A percentile compares a stretch with the other conserved stretches of the same genome.
Evolutionary conservation across 2,329 filamentous ascomycete genomes (phyloP).

Genomic region (Aspergillus melleus): DNA sequence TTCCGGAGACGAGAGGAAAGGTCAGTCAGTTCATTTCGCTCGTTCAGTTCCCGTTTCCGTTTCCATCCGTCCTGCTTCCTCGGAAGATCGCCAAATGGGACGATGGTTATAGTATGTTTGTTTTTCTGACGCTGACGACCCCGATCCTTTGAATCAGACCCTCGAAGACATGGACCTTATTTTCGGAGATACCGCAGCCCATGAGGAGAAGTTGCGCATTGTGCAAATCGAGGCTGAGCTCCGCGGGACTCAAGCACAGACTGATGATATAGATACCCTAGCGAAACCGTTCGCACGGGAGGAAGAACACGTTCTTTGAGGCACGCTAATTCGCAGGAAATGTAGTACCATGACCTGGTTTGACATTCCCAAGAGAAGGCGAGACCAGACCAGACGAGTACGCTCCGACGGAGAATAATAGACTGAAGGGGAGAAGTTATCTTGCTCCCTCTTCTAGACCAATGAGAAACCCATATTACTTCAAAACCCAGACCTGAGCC

Average conservation of each 20-base stretch:
- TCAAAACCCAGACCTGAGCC: background rate
- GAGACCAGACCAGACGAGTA: background rate
- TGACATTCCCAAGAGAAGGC: background rate
- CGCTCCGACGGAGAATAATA: background rate
- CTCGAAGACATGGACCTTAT: slow-evolving; percentile 59
- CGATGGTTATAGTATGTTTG: too few species aligned
- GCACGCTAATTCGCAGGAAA: background rate
- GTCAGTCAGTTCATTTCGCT: slow-evolving; percentile 15
- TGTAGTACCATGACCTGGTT: background rate
- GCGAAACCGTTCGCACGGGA: slow-evolving; percentile 25
- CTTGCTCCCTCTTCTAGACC: background rate
- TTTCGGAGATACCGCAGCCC: slow-evolving; percentile 41
- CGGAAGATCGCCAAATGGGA: too few species aligned
- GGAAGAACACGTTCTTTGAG: slow-evolving; percentile 17
- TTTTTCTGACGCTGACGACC: too few species aligned
- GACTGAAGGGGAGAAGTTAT: background rate
- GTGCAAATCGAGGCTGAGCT: slow-evolving; percentile 40
- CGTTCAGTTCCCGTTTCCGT: too few species aligned
- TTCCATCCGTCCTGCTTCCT: too few species aligned
- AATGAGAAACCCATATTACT: background rate
- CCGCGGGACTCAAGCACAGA: slow-evolving; percentile 25
- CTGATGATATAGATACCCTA: slow-evolving; percentile 19
- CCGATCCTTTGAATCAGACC: slow-evolving; percentile 30
- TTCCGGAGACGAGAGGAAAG: slow-evolving; percentile 39
- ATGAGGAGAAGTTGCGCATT: slow-evolving; percentile 41